Base-by-base conservation (phyloP, 768 basidiomycete genomes). In the Boletus reticuloceps region DNA sequence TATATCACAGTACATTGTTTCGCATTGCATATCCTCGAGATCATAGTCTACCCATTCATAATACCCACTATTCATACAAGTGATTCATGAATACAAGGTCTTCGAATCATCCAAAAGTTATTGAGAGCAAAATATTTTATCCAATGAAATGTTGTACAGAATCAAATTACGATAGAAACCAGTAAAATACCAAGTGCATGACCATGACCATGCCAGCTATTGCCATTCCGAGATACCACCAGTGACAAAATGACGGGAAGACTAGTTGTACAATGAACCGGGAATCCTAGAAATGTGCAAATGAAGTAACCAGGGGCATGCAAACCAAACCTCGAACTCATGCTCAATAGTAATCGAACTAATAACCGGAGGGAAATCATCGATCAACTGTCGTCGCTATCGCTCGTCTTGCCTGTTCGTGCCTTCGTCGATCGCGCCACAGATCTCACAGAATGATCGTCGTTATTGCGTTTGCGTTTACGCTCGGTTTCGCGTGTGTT, bases 401-500 rank as follows among this genome's bases (percentile, higher is more conserved):
- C 65, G 37, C 63, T 72, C 46, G 48, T 50, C 22, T 37, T 61
- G 56, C 53, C 44, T 17, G 40, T n/a, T 20, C 48, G 54, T 6
- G 36, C 41, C 45, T 50, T 51, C 9, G 40, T 16, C 20, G 51
- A 54, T 39, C 60, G 29, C 27, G 53, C 20, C 17, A 47, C 38
- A 9, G 59, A 56, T 46, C 53, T 45, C 11, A 42, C 36, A n/a
- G 55, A 50, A 11, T 39, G 57, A 1, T 54, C 53, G 9, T 55
- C 56, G 4, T 58, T 61, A 47, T 69, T 73, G 53, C 70, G 70
- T 40, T 71, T 72, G 4, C 70, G 72, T 42, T 73, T 72, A 11
- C 70, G 72, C 53, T 72, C 70, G 5, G 70, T 70, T 43, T 72
- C 70, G 48, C 70, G 70, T n/a, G 70, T 73, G 52, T 72, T 72